Evolutionary conservation across 768 basidiomycete genomes (phyloP).

Genomic region (Trametes sanguinea): DNA sequence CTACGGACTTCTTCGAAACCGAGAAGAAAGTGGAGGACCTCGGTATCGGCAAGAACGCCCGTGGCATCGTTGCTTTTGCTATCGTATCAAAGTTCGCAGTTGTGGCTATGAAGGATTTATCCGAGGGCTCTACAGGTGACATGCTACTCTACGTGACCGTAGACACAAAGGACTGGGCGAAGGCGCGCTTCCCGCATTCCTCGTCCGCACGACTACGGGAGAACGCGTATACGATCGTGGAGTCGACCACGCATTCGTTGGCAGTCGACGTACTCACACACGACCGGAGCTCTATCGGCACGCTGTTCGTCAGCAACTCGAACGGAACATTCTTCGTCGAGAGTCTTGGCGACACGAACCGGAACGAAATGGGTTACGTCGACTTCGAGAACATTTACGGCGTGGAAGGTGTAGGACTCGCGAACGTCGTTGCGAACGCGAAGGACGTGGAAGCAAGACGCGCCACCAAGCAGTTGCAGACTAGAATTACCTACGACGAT

Average conservation of each 20-base stretch:
- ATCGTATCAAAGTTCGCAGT: constrained; percentile 93
- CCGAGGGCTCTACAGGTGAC: constrained; percentile 56
- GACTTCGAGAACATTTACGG: constrained; percentile 91
- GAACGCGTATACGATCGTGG: constrained; percentile 95
- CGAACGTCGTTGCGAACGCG: constrained; percentile 84
- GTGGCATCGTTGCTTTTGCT: constrained; percentile 90
- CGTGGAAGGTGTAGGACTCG: constrained; percentile 87
- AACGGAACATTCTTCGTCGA: constrained; percentile 96
- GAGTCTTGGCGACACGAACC: constrained; percentile 88
- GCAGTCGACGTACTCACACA: constrained; percentile 90
- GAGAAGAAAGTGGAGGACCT: constrained; percentile 77
- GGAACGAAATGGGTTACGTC: constrained; percentile 85
- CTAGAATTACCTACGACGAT: constrained; percentile 89
- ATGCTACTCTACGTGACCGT: constrained; percentile 86
- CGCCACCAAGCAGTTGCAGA: constrained; percentile 72
- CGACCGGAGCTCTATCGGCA: constrained; percentile 68
- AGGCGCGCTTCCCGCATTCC: constrained; percentile 91
- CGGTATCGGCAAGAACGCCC: constrained; percentile 81
- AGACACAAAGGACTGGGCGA: constrained; percentile 83
- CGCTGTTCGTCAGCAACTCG: constrained; percentile 92
- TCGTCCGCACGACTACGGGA: constrained; percentile 76
- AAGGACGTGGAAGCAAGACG: constrained; percentile 77
- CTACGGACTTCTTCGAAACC: constrained; percentile 77
- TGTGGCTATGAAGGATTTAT: constrained; percentile 79
- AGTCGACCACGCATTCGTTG: constrained; percentile 90